Evolutionary conservation across 257 asterid genomes (phyloP).

Genomic region (Cruciata laevipes): DNA sequence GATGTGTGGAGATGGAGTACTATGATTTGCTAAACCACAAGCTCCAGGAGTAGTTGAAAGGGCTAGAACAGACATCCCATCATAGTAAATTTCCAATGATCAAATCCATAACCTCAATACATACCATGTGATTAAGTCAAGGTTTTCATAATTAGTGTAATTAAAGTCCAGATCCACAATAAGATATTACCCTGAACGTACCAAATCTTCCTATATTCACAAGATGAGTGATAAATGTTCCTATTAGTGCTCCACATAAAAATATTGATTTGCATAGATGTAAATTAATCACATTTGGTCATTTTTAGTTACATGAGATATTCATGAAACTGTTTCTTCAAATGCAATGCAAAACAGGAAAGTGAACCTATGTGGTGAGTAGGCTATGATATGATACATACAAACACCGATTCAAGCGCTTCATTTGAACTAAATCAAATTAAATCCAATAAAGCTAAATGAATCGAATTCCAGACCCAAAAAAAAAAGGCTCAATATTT

Average conservation of each 20-base stretch:
- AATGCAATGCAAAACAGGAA: background rate
- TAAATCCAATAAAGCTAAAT: too few species aligned
- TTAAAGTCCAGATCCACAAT: background rate
- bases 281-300: background rate
- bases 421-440: background rate
- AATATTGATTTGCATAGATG: background rate
- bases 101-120: background rate
- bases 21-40: too few species aligned
- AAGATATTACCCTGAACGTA: background rate
- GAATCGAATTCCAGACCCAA: background rate
- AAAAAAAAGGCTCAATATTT: conserved; percentile 1
- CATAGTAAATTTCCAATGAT: background rate
- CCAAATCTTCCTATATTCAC: background rate
- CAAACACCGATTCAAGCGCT: background rate
- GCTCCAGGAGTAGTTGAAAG: background rate
- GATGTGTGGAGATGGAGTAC: background rate
- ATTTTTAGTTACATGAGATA: background rate
- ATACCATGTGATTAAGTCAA: conserved; percentile 2
- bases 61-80: background rate
- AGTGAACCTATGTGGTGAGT: background rate
- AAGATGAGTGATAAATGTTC: background rate
- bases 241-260: background rate
- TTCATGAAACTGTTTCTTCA: background rate
- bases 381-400: background rate
- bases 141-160: background rate